Evolutionary conservation across 1,139 yeast species (phyloP).

Genomic region (Taiozyma sp.): DNA sequence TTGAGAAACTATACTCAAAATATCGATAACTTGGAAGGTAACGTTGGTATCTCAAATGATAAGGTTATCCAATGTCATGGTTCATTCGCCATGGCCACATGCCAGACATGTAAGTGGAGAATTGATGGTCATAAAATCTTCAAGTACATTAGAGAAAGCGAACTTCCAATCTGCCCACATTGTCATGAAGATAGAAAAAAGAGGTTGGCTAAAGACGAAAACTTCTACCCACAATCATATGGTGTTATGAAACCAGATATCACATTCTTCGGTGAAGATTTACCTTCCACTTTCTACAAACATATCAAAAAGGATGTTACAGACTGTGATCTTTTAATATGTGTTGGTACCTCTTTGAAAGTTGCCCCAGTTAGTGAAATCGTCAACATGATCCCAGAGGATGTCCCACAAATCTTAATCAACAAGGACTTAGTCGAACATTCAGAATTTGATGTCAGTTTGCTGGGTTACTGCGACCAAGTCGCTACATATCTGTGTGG

Average conservation of each 20-base stretch:
- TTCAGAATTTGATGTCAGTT: conserved; percentile 73
- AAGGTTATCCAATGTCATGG: conserved; percentile 94
- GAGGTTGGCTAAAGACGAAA: conserved; percentile 23
- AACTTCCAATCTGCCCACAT: conserved; percentile 69
- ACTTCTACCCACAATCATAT: conserved; percentile 36
- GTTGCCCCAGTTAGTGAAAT: conserved; percentile 97
- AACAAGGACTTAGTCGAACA: conserved; percentile 79
- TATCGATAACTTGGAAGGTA: conserved; percentile 85
- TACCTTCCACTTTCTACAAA: conserved; percentile 72
- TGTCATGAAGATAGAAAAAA: conserved; percentile 48
- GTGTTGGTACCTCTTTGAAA: conserved; percentile 91
- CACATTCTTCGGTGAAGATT: conserved; percentile 87
- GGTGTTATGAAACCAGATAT: conserved; percentile 97
- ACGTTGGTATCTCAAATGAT: conserved; percentile 70
- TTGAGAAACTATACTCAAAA: conserved; percentile 91
- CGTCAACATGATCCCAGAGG: conserved; percentile 64
- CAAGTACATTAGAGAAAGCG: conserved; percentile 52
- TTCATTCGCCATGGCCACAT: conserved; percentile 87
- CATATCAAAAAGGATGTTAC: conserved; percentile 52
- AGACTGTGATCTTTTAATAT: conserved; percentile 75
- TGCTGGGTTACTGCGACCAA: conserved; percentile 87
- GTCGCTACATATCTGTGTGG: conserved; percentile 65
- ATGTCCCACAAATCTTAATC: conserved; percentile 80
- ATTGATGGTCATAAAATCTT: conserved; percentile 68
- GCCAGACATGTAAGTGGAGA: conserved; percentile 70